Evolutionary conservation across 2,329 filamentous ascomycete genomes (phyloP), one percentile per base, ranked within the genome.

Genomic region (Penicillium janthinellum): DNA sequence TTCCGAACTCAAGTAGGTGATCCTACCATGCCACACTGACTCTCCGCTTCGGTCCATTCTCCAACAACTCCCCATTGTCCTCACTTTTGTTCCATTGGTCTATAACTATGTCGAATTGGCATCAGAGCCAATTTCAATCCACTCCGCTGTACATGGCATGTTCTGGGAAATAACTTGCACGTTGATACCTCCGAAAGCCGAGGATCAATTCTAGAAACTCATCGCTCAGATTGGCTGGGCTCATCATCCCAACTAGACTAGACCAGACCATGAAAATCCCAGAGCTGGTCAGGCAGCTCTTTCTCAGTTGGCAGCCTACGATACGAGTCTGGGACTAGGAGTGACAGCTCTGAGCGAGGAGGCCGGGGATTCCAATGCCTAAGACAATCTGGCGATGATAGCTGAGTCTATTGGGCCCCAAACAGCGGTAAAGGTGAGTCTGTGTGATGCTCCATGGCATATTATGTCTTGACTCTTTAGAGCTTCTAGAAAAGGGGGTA

Each of bases 401-500:
- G 35, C 31, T 42, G 52, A 41, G n/a, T 44, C 39, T 45, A 47
- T 58, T 52, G 50, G 53, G 10, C 31, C 17, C 15, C 45, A 67
- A 67, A 64, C 50, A 67, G 66, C 66, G 66, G 66, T 67, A 66
- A 59, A 52, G 31, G 45, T 2, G 56, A 37, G 17, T 56, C 54
- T 63, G 48, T 53, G 55, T 67, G 58, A 60, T 44, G 50, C 20
- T 52, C 49, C 39, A 28, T 37, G 25, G 22, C 10, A 44, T 49
- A 54, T 34, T 45, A 41, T 57, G 25, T 45, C 53, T 60, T 52
- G 44, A 42, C 47, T 39, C 48, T 59, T 22, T 35, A 39, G 22
- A 37, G 37, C 56, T 65, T 66, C 58, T 61, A 54, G 59, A 65
- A 67, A 63, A 52, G 49, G 54, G 25, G 61, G 55, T 22, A 59